Percentiles rank a stretch among this genome's conserved stretches.
Evolutionary conservation across 1,284 basidiomycete genomes (phyloP).

Genomic region (Neolentinus lepideus): DNA sequence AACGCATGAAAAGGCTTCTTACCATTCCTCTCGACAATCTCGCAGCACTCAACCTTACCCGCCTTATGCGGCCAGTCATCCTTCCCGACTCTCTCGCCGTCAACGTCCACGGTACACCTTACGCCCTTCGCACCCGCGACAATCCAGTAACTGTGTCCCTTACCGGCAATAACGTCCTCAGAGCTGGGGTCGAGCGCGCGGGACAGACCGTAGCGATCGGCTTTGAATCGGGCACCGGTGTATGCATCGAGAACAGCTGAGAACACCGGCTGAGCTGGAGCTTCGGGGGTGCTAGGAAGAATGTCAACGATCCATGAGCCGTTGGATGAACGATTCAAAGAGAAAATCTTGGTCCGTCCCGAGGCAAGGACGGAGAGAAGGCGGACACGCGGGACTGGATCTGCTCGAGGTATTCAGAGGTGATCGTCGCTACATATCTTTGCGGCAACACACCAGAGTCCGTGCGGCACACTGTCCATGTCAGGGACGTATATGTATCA

Average conservation of each 20-base stretch:
- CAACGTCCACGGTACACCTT: constrained; percentile 45
- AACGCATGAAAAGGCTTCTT: constrained; percentile 9
- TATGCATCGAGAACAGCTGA: constrained; percentile 53
- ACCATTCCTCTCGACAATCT: constrained; percentile 52
- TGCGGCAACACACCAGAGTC: constrained; percentile 35
- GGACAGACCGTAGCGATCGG: constrained; percentile 37
- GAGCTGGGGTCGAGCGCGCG: constrained; percentile 19
- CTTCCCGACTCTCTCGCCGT: constrained; percentile 51
- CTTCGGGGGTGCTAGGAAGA: constrained; percentile 33
- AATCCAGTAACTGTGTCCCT: constrained; percentile 36
- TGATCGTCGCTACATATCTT: not conserved
- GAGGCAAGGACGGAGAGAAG: constrained; percentile 57
- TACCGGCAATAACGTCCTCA: constrained; percentile 1
- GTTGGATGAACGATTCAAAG: constrained; percentile 32
- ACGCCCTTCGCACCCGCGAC: constrained; percentile 53
- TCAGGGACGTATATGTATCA: constrained; percentile 44
- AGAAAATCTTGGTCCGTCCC: constrained; percentile 53
- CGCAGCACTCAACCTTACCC: constrained; percentile 38
- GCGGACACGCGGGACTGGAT: constrained; percentile 45
- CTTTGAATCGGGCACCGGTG: constrained; percentile 40
- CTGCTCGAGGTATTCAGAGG: constrained; percentile 23
- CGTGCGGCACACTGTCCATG: constrained; percentile 59
- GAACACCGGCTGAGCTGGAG: constrained; percentile 42
- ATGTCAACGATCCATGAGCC: constrained; percentile 41
- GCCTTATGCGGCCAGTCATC: constrained; percentile 49